Conservation (phyloP, 164 flowering plant genomes). For the Annona cherimola region DNA sequence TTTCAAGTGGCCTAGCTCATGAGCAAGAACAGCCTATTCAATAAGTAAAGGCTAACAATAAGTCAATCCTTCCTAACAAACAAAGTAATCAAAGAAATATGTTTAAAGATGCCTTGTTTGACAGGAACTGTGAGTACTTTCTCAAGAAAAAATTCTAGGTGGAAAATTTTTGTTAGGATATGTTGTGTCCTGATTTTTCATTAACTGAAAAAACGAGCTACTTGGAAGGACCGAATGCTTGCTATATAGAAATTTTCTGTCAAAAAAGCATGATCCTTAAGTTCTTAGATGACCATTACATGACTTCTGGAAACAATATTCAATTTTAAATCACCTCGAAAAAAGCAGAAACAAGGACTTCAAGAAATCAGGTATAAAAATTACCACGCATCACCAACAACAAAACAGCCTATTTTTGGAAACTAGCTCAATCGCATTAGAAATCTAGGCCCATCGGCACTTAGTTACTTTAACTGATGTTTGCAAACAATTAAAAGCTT, state of each 20-base stretch:
- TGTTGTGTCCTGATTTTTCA: neutral
- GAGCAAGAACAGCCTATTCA: constrained; percentile 88
- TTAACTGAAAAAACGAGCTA: neutral
- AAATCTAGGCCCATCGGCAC: too few species aligned
- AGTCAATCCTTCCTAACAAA: neutral
- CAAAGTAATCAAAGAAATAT: constrained; percentile 1
- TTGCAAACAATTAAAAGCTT: too few species aligned
- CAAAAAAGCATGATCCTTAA: too few species aligned
- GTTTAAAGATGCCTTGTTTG: neutral
- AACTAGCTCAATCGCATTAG: too few species aligned
- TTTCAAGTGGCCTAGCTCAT: constrained; percentile 95
- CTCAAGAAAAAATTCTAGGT: neutral
- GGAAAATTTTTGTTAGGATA: neutral
- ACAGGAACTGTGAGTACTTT: neutral
- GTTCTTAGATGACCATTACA: too few species aligned
- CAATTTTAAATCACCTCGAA: too few species aligned
- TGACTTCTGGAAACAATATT: too few species aligned
- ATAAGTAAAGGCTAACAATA: constrained; percentile 2
- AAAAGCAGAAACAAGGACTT: too few species aligned
- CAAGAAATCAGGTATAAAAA: neutral
- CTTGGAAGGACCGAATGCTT: neutral
- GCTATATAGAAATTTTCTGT: neutral
- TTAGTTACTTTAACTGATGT: too few species aligned
- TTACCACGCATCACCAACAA: neutral
- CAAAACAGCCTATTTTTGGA: neutral